These are phyloP conservation scores for Colletotrichum camelliae DNA, from an alignment of 2,329 filamentous ascomycete genomes.

Conservation along the genomic window DNA sequence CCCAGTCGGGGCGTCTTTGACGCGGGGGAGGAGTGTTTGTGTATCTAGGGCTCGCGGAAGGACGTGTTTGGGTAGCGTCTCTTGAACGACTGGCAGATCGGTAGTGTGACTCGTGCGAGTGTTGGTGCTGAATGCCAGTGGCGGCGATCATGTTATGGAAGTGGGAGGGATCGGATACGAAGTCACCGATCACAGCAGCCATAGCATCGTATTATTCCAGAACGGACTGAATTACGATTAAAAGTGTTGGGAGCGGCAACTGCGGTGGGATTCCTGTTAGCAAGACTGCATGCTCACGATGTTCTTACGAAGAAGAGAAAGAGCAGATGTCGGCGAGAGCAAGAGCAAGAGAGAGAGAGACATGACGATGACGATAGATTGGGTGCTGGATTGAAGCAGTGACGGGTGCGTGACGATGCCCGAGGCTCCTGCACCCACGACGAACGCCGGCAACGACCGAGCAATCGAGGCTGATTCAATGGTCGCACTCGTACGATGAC, in stretches of 20 bases:
- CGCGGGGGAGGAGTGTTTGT: background rate
- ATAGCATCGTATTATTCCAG: constrained; percentile 51
- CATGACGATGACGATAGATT: background rate
- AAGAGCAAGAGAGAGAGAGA: background rate
- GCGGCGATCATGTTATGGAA: constrained; percentile 73
- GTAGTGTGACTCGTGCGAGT: constrained; percentile 49
- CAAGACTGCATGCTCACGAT: background rate
- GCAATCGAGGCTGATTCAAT: background rate
- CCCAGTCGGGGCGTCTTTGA: constrained; percentile 19
- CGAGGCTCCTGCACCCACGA: background rate
- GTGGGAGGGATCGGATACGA: constrained; percentile 73
- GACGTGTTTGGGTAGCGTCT: constrained; percentile 30
- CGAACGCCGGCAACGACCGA: background rate
- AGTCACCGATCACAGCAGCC: constrained; percentile 73
- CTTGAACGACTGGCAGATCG: constrained; percentile 40
- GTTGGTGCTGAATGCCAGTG: constrained; percentile 50
- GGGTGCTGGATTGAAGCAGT: background rate
- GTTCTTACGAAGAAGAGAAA: background rate
- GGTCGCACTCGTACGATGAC: background rate
- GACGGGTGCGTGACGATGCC: background rate
- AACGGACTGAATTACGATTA: constrained; percentile 23
- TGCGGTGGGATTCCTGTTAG: background rate
- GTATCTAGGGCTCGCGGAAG: constrained; percentile 35
- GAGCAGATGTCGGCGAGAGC: background rate
- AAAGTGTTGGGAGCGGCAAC: constrained; percentile 6